Evolutionary conservation across 495 filamentous ascomycete genomes (phyloP).

Genomic region (Neurospora cerealis): DNA sequence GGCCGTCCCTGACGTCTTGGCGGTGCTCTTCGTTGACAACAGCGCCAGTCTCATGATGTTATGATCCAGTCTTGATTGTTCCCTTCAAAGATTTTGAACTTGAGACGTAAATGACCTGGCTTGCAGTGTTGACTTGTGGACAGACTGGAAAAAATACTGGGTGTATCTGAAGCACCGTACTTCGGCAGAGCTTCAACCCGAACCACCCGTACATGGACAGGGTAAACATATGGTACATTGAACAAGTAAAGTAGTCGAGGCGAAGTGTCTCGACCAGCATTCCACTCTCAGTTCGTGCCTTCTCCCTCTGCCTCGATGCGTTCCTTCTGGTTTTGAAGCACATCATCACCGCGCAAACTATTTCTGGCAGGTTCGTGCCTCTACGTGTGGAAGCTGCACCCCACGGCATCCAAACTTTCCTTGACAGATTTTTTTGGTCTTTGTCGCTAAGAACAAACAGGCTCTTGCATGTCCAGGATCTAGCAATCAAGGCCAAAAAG

Average conservation of each 20-base stretch:
- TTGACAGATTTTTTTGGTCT: not conserved
- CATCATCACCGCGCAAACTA: too few species aligned
- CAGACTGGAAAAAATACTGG: not conserved
- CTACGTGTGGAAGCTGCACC: not conserved
- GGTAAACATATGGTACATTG: not conserved
- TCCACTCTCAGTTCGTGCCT: not conserved
- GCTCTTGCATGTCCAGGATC: not conserved
- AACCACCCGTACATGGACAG: not conserved
- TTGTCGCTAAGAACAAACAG: not conserved
- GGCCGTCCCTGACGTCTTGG: not conserved
- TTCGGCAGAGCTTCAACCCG: not conserved
- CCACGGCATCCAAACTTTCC: not conserved
- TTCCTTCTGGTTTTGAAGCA: not conserved
- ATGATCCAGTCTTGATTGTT: not conserved
- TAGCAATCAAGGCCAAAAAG: not conserved
- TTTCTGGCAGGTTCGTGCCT: too few species aligned
- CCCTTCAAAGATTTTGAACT: not conserved
- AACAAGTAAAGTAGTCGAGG: not conserved
- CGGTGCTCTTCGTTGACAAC: not conserved
- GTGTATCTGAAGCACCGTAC: not conserved
- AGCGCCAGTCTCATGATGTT: not conserved
- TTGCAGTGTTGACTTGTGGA: not conserved
- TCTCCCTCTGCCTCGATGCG: too few species aligned
- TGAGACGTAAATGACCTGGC: not conserved
- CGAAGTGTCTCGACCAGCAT: not conserved